These are phyloP conservation scores for Trichoderma reesei DNA, from an alignment of 495 filamentous ascomycete species.

Conservation along the genomic window DNA sequence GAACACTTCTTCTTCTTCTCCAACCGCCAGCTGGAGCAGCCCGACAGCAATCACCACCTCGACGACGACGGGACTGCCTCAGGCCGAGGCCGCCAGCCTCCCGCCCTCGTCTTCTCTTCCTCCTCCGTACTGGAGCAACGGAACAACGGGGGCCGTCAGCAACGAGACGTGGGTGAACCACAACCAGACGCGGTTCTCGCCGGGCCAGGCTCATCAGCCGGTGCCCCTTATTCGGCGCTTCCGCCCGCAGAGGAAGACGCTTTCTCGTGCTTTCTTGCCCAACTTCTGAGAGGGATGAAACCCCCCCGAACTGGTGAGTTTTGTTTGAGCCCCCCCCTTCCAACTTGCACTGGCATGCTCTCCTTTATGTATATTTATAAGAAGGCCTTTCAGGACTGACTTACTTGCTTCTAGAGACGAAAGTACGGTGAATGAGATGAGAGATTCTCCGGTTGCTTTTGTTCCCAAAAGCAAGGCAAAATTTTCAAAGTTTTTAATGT, in stretches of 20 bases:
- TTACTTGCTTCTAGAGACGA: neutral
- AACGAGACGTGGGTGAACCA: neutral
- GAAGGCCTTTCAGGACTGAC: too few species aligned
- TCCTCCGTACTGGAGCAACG: neutral
- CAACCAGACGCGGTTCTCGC: neutral
- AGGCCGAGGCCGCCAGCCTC: neutral
- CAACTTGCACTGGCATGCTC: neutral
- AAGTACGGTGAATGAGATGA: neutral
- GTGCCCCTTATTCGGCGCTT: neutral
- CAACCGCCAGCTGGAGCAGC: neutral
- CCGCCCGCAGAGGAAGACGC: neutral
- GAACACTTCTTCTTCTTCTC: neutral
- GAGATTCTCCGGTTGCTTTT: neutral
- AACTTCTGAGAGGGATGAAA: neutral
- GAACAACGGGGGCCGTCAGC: neutral
- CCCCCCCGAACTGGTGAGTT: neutral
- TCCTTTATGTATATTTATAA: neutral
- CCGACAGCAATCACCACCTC: neutral
- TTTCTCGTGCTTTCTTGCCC: neutral
- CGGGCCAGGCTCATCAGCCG: neutral
- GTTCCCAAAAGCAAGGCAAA: neutral
- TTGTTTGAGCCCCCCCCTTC: too few species aligned
- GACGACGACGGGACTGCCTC: neutral
- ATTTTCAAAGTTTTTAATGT: neutral
- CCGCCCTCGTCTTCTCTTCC: neutral